Evolutionary conservation across 2,329 filamentous ascomycete genomes (phyloP), one percentile per base, ranked within the genome.

Genomic region (Rhinocladiella mackenziei): DNA sequence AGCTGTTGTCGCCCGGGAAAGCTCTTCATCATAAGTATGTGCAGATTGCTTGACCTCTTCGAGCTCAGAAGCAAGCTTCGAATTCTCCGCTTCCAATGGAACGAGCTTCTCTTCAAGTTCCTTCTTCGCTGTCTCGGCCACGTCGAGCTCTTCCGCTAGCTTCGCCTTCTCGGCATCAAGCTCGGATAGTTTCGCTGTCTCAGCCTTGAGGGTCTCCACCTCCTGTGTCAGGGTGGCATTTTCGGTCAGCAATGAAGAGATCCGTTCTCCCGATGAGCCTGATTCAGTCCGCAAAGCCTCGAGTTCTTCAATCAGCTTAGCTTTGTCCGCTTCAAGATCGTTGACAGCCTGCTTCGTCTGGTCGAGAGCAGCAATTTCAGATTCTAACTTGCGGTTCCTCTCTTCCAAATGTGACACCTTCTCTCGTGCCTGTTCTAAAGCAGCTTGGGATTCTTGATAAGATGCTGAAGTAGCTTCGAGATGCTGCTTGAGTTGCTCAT

Each of bases 361-460:
- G 6, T 22, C 38, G n/a, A 47, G 39, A 26, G n/a, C 38, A 6
- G 38, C 38, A 30, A 48, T 22, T 64, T 83, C 33, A 2, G 39
- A 37, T 15, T 43, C 44, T 5, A 44, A 18, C 9, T 26, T 29
- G 14, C 28, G n/a, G 20, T 28, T 29, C 20, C 22, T 40, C 31
- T 44, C 43, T 48, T 39, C 34, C 10, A 43, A 17, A 8, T 11
- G 28, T 17, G 25, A 25, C 22, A 45, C 9, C 17, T 45, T 51
- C 7, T 37, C 45, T 15, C 35, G 17, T 3, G 40, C 51, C 18
- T 41, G 40, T 19, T 48, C 44, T 3, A 48, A 19, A 8, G 38
- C 30, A 20, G 44, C 17, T 31, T 48, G 45, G 13, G 48, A 25
- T 13, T 30, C 26, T 25, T 43, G 29, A 19, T 40, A 34, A 35